Evolutionary conservation across 257 asterid species (phyloP).

Genomic region (Nicotiana otophora): DNA sequence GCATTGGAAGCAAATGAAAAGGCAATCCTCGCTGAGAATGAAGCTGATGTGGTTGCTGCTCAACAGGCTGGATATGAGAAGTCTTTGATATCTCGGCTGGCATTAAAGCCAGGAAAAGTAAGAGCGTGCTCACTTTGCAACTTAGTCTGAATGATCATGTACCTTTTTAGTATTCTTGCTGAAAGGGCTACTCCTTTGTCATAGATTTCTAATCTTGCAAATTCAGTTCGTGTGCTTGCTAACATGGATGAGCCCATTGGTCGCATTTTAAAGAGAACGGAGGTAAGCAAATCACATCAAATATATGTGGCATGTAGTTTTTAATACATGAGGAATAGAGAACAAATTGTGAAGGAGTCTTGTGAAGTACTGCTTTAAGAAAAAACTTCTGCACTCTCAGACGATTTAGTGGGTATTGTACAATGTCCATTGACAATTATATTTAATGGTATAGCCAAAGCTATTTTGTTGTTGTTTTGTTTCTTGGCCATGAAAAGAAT

Average conservation of each 20-base stretch:
- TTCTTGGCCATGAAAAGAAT: not conserved
- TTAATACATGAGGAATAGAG: not conserved
- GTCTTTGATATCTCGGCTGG: conserved; percentile 61
- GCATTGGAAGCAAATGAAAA: conserved; percentile 52
- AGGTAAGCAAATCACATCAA: conserved; percentile 34
- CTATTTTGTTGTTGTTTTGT: not conserved
- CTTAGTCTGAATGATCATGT: not conserved
- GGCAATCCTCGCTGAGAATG: conserved; percentile 44
- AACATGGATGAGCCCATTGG: conserved; percentile 87
- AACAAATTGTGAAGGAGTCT: not conserved
- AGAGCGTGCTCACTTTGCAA: conserved; percentile 1
- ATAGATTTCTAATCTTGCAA: conserved; percentile 56
- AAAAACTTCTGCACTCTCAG: not conserved
- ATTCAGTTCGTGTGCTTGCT: conserved; percentile 60
- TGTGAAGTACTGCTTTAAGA: not conserved
- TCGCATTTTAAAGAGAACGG: conserved; percentile 58
- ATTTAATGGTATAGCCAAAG: not conserved
- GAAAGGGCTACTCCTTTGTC: not conserved
- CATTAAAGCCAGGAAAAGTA: conserved; percentile 56
- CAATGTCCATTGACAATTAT: not conserved
- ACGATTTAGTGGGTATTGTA: not conserved
- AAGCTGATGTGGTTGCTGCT: conserved; percentile 64
- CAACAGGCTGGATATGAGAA: conserved; percentile 58
- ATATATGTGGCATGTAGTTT: not conserved
- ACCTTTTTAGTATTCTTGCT: not conserved